Conservation (phyloP, 1,284 basidiomycete genomes). For the Ganoderma boninense region DNA sequence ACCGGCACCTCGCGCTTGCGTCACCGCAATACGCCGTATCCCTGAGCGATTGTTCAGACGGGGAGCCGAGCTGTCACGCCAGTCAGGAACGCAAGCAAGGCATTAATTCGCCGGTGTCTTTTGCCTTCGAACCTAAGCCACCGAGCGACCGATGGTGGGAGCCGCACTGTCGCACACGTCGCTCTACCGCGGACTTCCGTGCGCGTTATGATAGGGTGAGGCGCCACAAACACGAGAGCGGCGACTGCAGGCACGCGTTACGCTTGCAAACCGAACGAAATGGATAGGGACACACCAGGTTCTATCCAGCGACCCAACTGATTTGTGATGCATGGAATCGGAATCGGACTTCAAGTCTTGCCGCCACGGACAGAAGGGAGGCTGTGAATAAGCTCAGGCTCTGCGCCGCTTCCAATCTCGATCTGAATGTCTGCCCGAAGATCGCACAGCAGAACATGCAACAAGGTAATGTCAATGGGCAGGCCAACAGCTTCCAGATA, state of each 20-base stretch:
- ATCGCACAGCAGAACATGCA: conserved; percentile 9
- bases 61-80: conserved; percentile 25
- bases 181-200: conserved; percentile 19
- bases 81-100: conserved; percentile 20
- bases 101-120: conserved; percentile 21
- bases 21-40: conserved; percentile 15
- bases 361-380: conserved; percentile 5
- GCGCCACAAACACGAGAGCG: conserved; percentile 10
- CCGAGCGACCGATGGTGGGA: not conserved
- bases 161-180: conserved; percentile 4
- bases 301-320: conserved; percentile 8
- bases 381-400: conserved; percentile 19
- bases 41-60: conserved; percentile 20
- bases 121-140: not conserved
- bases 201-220: conserved; percentile 13
- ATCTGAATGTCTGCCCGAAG: conserved; percentile 13
- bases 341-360: conserved; percentile 3
- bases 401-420: conserved; percentile 20
- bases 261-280: conserved; percentile 14
- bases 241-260: conserved; percentile 13
- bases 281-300: conserved; percentile 17
- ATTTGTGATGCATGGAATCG: conserved; percentile 8
- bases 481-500: not conserved
- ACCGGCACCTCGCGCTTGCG: conserved; percentile 17
- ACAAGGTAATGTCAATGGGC: conserved; percentile 7